Conservation (phyloP, 192 early-diverging fungal genomes). For the Coemansia sp. region DNA sequence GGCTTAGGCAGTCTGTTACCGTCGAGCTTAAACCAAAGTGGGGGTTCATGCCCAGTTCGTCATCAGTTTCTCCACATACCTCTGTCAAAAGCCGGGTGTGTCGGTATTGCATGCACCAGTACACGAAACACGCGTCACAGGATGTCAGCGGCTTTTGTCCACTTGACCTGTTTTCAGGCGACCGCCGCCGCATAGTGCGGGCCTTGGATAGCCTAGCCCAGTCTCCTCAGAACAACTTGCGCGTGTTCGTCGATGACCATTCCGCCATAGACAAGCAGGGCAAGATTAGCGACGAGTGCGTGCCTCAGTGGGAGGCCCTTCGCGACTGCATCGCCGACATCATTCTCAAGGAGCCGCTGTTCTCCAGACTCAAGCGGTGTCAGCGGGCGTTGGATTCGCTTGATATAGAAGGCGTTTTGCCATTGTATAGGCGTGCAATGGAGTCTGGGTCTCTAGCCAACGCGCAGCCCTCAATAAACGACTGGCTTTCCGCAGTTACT, state of each 20-base stretch:
- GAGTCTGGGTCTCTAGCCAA: slow-evolving; percentile 19
- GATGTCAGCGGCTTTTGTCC: slow-evolving; percentile 60
- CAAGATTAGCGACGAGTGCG: not conserved
- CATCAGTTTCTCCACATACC: slow-evolving; percentile 28
- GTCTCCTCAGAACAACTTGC: slow-evolving; percentile 46
- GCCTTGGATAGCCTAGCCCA: slow-evolving; percentile 37
- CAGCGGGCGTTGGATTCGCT: slow-evolving; percentile 58
- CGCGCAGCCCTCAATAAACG: slow-evolving; percentile 13
- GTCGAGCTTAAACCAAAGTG: slow-evolving; percentile 74
- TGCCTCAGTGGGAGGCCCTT: slow-evolving; percentile 27
- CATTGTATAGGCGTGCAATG: slow-evolving; percentile 23
- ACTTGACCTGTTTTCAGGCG: slow-evolving; percentile 61
- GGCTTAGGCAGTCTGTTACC: slow-evolving; percentile 18
- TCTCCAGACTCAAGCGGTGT: slow-evolving; percentile 46
- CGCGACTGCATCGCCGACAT: slow-evolving; percentile 41
- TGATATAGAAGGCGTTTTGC: slow-evolving; percentile 58
- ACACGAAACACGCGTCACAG: slow-evolving; percentile 48
- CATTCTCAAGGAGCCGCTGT: slow-evolving; percentile 45
- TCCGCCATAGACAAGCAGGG: not conserved
- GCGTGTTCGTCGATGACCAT: slow-evolving; percentile 45
- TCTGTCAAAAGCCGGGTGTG: slow-evolving; percentile 60
- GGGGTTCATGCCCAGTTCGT: slow-evolving; percentile 62
- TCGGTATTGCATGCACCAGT: slow-evolving; percentile 77
- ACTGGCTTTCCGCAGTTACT: slow-evolving; percentile 36
- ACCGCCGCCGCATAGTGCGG: slow-evolving; percentile 21